Percentiles rank a stretch among this genome's conserved stretches.
Evolutionary conservation across 176 grass and related monocot species (phyloP).

Genomic region (Musa schizocarpa): DNA sequence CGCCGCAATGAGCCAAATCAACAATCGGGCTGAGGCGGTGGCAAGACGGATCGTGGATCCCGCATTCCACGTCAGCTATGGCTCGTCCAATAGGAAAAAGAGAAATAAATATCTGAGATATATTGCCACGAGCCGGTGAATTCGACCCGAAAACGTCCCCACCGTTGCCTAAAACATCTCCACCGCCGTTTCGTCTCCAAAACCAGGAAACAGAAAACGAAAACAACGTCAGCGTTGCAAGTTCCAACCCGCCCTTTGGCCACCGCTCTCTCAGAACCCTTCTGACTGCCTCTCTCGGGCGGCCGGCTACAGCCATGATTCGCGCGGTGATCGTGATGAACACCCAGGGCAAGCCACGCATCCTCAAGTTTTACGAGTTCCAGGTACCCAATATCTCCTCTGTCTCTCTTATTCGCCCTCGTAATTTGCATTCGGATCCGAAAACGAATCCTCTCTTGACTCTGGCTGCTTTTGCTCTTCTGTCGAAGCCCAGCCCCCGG

Average conservation of each 20-base stretch:
- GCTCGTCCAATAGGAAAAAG: no score
- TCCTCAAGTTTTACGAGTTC: slow-evolving; percentile 87
- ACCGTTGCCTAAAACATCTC: not conserved
- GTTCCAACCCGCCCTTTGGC: no score
- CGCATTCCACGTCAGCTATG: no score
- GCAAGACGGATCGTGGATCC: no score
- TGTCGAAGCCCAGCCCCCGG: slow-evolving; percentile 44
- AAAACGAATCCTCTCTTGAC: not conserved
- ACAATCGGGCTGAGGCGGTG: no score
- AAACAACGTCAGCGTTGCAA: not conserved
- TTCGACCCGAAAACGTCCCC: not conserved
- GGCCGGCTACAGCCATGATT: slow-evolving; percentile 41
- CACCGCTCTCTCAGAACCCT: no score
- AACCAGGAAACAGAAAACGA: not conserved
- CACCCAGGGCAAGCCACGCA: slow-evolving; percentile 76
- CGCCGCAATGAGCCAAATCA: no score
- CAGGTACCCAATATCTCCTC: slow-evolving; percentile 33
- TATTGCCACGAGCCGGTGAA: no score
- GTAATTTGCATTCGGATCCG: not conserved
- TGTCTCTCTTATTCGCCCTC: not conserved
- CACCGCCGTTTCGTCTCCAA: not conserved
- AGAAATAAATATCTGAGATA: no score
- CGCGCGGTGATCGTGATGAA: slow-evolving; percentile 86
- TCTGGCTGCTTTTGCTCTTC: slow-evolving; percentile 1
- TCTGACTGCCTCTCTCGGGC: not conserved